Evolutionary conservation across 1,139 yeast genomes (phyloP).

Genomic region (Lodderomyces jiufengensis): DNA sequence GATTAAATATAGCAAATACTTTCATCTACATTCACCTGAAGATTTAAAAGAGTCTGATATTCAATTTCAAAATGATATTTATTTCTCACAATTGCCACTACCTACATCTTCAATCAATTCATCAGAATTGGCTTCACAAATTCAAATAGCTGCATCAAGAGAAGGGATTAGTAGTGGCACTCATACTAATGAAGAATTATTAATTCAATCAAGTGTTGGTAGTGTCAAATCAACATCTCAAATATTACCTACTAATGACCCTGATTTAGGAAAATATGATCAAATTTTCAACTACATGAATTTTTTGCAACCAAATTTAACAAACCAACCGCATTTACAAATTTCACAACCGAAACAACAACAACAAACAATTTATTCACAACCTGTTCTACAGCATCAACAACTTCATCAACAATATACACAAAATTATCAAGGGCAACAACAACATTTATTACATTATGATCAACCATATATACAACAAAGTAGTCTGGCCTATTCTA

Average conservation of each 20-base stretch:
- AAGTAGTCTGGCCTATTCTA: too few species aligned
- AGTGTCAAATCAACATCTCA: background rate
- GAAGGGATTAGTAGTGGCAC: background rate
- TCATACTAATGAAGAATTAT: background rate
- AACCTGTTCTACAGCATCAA: background rate
- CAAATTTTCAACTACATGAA: slow-evolving; percentile 5
- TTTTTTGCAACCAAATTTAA: slow-evolving; percentile 1
- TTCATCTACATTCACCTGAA: slow-evolving; percentile 28
- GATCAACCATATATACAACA: background rate
- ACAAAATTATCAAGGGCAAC: too few species aligned
- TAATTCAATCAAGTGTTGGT: background rate
- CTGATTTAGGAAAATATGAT: too few species aligned
- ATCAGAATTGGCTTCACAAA: too few species aligned
- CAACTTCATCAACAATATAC: too few species aligned
- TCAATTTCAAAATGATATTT: slow-evolving; percentile 29
- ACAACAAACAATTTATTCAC: background rate
- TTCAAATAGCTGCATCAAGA: background rate
- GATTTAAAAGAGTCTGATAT: slow-evolving; percentile 33
- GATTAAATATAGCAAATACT: slow-evolving; percentile 34
- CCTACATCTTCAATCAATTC: too few species aligned
- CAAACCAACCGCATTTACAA: background rate
- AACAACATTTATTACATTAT: too few species aligned
- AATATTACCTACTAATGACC: slow-evolving; percentile 1
- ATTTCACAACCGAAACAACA: slow-evolving; percentile 2
- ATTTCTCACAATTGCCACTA: slow-evolving; percentile 4